Evolutionary conservation across 1,139 yeast species (phyloP).

Genomic region (Yamadazyma diddensiae): DNA sequence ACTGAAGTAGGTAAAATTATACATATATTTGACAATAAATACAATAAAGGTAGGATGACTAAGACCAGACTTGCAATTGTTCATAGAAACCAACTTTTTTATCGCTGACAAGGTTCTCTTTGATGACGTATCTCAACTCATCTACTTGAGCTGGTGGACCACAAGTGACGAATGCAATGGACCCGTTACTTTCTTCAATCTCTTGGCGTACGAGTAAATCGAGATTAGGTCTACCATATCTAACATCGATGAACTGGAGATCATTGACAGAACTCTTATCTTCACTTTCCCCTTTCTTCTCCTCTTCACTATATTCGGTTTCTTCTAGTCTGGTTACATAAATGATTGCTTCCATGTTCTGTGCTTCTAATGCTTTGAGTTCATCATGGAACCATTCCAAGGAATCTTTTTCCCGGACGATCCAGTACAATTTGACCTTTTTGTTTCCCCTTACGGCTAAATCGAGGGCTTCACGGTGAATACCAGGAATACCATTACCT

Average conservation of each 20-base stretch:
- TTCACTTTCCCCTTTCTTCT: slow-evolving; percentile 11
- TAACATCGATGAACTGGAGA: slow-evolving; percentile 15
- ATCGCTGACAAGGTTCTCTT: slow-evolving; percentile 20
- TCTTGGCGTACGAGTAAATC: slow-evolving; percentile 24
- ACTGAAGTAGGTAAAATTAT: too few species aligned
- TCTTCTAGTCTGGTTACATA: slow-evolving; percentile 30
- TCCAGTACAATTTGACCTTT: slow-evolving; percentile 31
- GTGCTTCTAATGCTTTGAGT: slow-evolving; percentile 21
- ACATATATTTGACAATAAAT: too few species aligned
- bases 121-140: slow-evolving; percentile 35
- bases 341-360: slow-evolving; percentile 26
- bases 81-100: slow-evolving; percentile 37
- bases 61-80: slow-evolving; percentile 42
- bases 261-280: slow-evolving; percentile 24
- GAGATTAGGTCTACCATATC: slow-evolving; percentile 33
- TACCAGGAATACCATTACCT: slow-evolving; percentile 44
- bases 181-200: slow-evolving; percentile 28
- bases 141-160: slow-evolving; percentile 57
- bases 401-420: slow-evolving; percentile 31
- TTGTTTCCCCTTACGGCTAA: slow-evolving; percentile 19
- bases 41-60: slow-evolving; percentile 1
- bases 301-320: slow-evolving; percentile 7
- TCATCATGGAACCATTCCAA: slow-evolving; percentile 37
- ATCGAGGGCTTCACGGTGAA: slow-evolving; percentile 35
- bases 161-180: slow-evolving; percentile 47